Percentiles rank a stretch among this genome's conserved stretches.
phyloP scores from a whole-genome alignment of 495 filamentous ascomycete genomes.

The Penicillium ochrochloron region DNA sequence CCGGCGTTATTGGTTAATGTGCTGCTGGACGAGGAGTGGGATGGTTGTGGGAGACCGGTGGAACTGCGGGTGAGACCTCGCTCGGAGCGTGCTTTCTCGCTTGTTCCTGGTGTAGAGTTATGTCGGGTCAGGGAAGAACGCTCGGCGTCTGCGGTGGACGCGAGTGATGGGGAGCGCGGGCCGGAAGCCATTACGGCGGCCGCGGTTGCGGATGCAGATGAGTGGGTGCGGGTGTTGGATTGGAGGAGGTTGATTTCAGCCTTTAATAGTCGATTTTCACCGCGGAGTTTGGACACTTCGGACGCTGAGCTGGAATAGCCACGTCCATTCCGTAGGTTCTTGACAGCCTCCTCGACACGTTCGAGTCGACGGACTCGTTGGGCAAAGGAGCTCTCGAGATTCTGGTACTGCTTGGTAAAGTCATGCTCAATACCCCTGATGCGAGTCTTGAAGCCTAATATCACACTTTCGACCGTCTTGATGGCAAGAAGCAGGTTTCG shows the following conservation, averaged over 20 bases:
- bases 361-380: slow-evolving; percentile 85
- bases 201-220: slow-evolving; percentile 28
- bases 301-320: slow-evolving; percentile 52
- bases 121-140: slow-evolving; percentile 55
- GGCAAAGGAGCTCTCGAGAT: slow-evolving; percentile 79
- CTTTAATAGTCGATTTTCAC: slow-evolving; percentile 80
- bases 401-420: slow-evolving; percentile 86
- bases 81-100: slow-evolving; percentile 33
- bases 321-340: slow-evolving; percentile 48
- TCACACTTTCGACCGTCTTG: slow-evolving; percentile 82
- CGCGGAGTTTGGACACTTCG: slow-evolving; percentile 73
- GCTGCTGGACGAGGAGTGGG: slow-evolving; percentile 39
- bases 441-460: slow-evolving; percentile 78
- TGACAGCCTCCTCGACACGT: slow-evolving; percentile 75
- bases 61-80: slow-evolving; percentile 37
- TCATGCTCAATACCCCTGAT: slow-evolving; percentile 86
- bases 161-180: slow-evolving; percentile 35
- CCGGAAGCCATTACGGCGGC: slow-evolving; percentile 34
- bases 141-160: slow-evolving; percentile 30
- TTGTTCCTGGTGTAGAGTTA: slow-evolving; percentile 43
- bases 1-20: slow-evolving; percentile 39
- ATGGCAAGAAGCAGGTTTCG: slow-evolving; percentile 86
- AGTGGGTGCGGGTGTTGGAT: slow-evolving; percentile 47
- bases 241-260: slow-evolving; percentile 80
- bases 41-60: slow-evolving; percentile 45